Evolutionary conservation across 495 filamentous ascomycete genomes (phyloP).

Genomic region (Hypoxylon lienhwacheense): DNA sequence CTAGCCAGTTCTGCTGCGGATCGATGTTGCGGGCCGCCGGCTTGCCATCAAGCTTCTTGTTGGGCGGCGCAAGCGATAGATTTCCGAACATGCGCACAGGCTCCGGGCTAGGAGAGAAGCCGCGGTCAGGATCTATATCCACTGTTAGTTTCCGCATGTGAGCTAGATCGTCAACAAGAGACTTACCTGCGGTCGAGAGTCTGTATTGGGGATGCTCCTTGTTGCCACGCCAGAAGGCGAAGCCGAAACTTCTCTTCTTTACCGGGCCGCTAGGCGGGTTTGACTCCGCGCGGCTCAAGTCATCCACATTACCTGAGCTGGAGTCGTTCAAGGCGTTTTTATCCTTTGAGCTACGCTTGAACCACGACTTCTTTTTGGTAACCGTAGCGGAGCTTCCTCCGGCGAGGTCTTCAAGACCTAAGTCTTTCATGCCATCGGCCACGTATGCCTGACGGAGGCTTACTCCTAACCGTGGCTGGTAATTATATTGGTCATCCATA

Average conservation of each 20-base stretch:
- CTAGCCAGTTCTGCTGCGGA: conserved; percentile 77
- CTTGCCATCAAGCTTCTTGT: conserved; percentile 15
- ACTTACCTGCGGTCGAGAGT: conserved; percentile 44
- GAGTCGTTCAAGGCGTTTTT: conserved; percentile 32
- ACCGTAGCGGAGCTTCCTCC: not conserved
- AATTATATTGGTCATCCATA: conserved; percentile 13
- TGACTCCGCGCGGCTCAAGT: conserved; percentile 13
- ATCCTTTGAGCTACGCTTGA: conserved; percentile 58
- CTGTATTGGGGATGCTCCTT: conserved; percentile 42
- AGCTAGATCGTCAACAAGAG: not conserved
- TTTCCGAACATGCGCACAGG: conserved; percentile 13
- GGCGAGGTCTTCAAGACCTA: not conserved
- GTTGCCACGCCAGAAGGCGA: conserved; percentile 51
- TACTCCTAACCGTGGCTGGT: conserved; percentile 2
- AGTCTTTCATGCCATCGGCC: conserved; percentile 22
- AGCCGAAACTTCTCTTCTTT: conserved; percentile 54
- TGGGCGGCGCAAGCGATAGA: conserved; percentile 1
- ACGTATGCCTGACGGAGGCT: conserved; percentile 29
- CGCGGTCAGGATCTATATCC: conserved; percentile 13
- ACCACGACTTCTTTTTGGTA: conserved; percentile 65
- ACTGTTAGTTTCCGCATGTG: conserved; percentile 14
- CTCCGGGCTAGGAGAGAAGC: conserved; percentile 10
- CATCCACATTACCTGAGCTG: conserved; percentile 6
- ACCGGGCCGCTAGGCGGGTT: conserved; percentile 7
- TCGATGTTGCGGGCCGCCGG: conserved; percentile 52